These are phyloP conservation scores for Suillus americanus DNA, from an alignment of 768 basidiomycete genomes.

Conservation along the genomic window DNA sequence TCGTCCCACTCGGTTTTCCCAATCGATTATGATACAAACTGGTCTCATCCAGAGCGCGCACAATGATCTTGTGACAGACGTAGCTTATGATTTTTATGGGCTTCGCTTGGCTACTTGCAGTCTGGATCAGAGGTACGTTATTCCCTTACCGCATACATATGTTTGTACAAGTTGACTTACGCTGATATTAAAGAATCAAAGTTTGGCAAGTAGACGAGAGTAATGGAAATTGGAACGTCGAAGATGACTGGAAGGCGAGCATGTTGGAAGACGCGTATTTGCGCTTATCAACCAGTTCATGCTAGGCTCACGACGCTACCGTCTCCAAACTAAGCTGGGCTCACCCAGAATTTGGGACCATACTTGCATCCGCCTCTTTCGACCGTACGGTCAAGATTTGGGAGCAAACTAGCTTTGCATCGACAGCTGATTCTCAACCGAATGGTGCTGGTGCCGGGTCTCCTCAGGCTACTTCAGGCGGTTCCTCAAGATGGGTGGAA, in stretches of 20 bases:
- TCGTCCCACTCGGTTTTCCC: background rate
- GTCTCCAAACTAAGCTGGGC: conserved; percentile 86
- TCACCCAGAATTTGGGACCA: conserved; percentile 87
- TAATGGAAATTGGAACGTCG: conserved; percentile 71
- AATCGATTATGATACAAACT: conserved; percentile 65
- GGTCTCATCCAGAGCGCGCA: conserved; percentile 79
- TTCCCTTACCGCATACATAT: background rate
- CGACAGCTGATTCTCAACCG: conserved; percentile 26
- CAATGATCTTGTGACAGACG: conserved; percentile 80
- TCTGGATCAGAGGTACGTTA: conserved; percentile 71
- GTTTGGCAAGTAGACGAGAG: conserved; percentile 78
- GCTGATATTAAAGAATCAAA: conserved; percentile 61
- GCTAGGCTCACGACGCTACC: conserved; percentile 94
- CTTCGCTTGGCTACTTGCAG: conserved; percentile 77
- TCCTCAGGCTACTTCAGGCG: conserved; percentile 20
- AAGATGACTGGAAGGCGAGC: conserved; percentile 88
- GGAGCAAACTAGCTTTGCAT: conserved; percentile 57
- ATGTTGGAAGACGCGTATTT: background rate
- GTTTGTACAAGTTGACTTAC: conserved; percentile 11
- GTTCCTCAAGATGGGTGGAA: conserved; percentile 64
- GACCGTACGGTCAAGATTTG: conserved; percentile 93
- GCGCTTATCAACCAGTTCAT: conserved; percentile 5
- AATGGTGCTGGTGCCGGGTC: conserved; percentile 22
- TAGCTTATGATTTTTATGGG: conserved; percentile 90
- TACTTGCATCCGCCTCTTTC: conserved; percentile 85